phyloP scores from a whole-genome alignment of 371 early-diverging fungal genomes.

The Syncephalastrum monosporum region DNA sequence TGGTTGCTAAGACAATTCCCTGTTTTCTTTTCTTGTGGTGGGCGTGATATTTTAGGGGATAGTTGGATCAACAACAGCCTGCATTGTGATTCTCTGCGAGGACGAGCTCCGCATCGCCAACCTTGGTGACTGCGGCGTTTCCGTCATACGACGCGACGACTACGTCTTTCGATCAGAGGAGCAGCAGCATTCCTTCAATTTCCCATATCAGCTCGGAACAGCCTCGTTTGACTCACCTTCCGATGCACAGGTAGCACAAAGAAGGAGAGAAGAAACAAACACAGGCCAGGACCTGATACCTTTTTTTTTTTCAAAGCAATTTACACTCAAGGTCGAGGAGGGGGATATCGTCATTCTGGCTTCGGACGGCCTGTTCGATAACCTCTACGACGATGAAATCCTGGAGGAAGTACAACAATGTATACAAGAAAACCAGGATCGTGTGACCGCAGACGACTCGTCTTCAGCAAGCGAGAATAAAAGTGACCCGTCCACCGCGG shows the following conservation, averaged over 20 bases:
- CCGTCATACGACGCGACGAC: slow-evolving; percentile 78
- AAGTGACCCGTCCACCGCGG: slow-evolving; percentile 26
- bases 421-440: slow-evolving; percentile 7
- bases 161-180: slow-evolving; percentile 88
- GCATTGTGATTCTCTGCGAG: slow-evolving; percentile 80
- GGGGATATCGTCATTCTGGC: slow-evolving; percentile 78
- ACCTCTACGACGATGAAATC: slow-evolving; percentile 81
- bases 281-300: not conserved
- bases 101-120: slow-evolving; percentile 90
- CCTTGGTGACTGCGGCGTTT: slow-evolving; percentile 90
- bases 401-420: slow-evolving; percentile 48
- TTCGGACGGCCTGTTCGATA: slow-evolving; percentile 80
- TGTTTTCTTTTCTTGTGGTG: slow-evolving; percentile 3
- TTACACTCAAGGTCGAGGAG: slow-evolving; percentile 68
- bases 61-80: slow-evolving; percentile 87
- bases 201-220: slow-evolving; percentile 76
- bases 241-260: slow-evolving; percentile 61
- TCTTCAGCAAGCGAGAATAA: not conserved
- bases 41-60: slow-evolving; percentile 10
- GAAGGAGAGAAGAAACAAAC: not conserved
- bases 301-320: slow-evolving; percentile 1
- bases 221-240: slow-evolving; percentile 61
- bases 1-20: not conserved
- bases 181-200: slow-evolving; percentile 82
- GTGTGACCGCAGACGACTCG: not conserved